These are phyloP conservation scores for Rosa multiflora DNA, from an alignment of 306 rosid species.

Conservation along the genomic window DNA sequence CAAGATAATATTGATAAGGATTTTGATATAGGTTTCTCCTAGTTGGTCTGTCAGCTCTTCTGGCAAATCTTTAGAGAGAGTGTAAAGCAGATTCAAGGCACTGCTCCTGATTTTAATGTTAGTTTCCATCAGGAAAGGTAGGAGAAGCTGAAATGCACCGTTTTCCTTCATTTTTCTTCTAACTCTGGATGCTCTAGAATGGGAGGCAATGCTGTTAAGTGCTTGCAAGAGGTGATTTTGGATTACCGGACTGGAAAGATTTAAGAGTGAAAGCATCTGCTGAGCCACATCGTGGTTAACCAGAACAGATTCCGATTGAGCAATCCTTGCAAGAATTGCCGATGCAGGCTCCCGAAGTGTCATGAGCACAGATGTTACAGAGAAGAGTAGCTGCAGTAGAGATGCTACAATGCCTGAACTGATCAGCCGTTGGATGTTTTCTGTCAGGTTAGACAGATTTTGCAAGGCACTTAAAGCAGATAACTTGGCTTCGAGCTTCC, in stretches of 20 bases:
- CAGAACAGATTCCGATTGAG: slow-evolving; percentile 68
- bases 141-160: slow-evolving; percentile 76
- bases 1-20: slow-evolving; percentile 49
- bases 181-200: slow-evolving; percentile 58
- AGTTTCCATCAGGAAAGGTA: slow-evolving; percentile 67
- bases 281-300: slow-evolving; percentile 60
- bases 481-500: slow-evolving; percentile 87
- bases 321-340: slow-evolving; percentile 79
- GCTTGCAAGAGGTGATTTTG: slow-evolving; percentile 79
- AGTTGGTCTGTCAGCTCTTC: slow-evolving; percentile 70
- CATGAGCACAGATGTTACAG: slow-evolving; percentile 92
- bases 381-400: slow-evolving; percentile 84
- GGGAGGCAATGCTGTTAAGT: slow-evolving; percentile 69
- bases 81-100: slow-evolving; percentile 55
- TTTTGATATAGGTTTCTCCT: slow-evolving; percentile 51
- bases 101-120: slow-evolving; percentile 46
- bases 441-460: slow-evolving; percentile 58
- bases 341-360: slow-evolving; percentile 89
- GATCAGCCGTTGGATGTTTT: slow-evolving; percentile 61
- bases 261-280: slow-evolving; percentile 87
- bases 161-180: slow-evolving; percentile 69
- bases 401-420: slow-evolving; percentile 60
- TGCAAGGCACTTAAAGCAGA: slow-evolving; percentile 84
- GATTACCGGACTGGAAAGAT: slow-evolving; percentile 74
- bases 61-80: slow-evolving; percentile 67